Evolutionary conservation across 164 flowering plant species (phyloP), one percentile per base, ranked within the genome.

Genomic region (Nymphaea thermarum): DNA sequence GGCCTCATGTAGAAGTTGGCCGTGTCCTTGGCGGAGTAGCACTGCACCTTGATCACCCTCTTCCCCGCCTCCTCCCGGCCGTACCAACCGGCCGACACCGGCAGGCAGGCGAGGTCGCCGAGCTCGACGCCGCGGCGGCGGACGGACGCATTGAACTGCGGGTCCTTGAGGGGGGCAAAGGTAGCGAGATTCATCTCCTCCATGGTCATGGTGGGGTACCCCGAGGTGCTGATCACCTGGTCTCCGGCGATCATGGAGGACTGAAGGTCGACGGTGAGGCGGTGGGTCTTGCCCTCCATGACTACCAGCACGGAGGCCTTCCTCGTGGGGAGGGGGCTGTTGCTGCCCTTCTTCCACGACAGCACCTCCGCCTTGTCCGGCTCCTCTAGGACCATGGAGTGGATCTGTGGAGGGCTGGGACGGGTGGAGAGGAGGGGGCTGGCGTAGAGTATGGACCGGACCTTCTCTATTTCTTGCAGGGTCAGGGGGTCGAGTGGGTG

Each of bases 401-500:
- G 91, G 70, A 88, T 75, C 6, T 86, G 73, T 75, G 70, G 65
- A 63, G 77, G 51, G 36, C 75, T 4, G 10, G 80, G 66, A 53
- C 81, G 67, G 3, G 64, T 64, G 76, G 6, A 5, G 63, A 88
- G 79, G 67, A 77, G 86, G 44, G 72, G 53, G 81, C 83, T 74
- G 63, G 89, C 76, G 42, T 62, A 65, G 69, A 94, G 71, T 77
- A 86, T 75, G 51, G 83, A 14, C 2, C 78, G 79, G 62, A 85
- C 90, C 25, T 62, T 74, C 77, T 82, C 81, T 76, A 91, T 62
- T 71, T 94, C 99, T 61, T 65, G 70, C 69, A 87, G 45, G 62
- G 99, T 92, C 42, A 94, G 87, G 2, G 99, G 99, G 80, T 94
- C 99, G 5, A 94, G 86, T 3, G 98, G 97, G 80, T 91, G 99